phyloP scores from a whole-genome alignment of 352 stramenopile genomes.

The Hyaloperonospora arabidopsidis region DNA sequence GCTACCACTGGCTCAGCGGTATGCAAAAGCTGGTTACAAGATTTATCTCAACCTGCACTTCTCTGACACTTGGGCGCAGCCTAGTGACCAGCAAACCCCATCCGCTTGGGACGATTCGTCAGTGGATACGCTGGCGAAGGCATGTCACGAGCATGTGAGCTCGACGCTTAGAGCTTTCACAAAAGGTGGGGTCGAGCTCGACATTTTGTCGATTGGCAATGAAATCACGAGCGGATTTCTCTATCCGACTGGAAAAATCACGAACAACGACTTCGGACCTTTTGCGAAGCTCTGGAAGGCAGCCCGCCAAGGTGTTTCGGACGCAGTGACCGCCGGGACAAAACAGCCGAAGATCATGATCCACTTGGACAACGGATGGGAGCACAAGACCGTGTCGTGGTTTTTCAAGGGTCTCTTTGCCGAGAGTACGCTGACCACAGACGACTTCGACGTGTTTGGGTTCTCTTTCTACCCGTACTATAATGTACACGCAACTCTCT shows the following conservation, averaged over 20 bases:
- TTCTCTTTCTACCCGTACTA: conserved; percentile 14
- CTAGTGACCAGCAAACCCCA: conserved; percentile 20
- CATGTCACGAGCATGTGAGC: conserved; percentile 25
- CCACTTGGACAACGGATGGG: conserved; percentile 21
- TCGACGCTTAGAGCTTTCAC: conserved; percentile 29
- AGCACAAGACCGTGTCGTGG: conserved; percentile 15
- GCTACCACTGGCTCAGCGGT: conserved; percentile 20
- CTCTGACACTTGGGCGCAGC: conserved; percentile 33
- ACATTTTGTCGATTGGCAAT: conserved; percentile 15
- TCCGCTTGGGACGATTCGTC: conserved; percentile 22
- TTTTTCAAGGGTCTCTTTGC: conserved; percentile 13
- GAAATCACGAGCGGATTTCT: conserved; percentile 1
- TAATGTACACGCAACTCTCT: conserved; percentile 9
- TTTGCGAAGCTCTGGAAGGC: conserved; percentile 17
- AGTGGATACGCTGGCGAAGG: conserved; percentile 13
- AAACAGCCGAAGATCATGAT: conserved; percentile 20
- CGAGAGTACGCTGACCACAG: conserved; percentile 6
- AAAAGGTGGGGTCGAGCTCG: conserved; percentile 22
- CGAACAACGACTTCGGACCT: conserved; percentile 8
- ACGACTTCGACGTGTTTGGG: conserved; percentile 16
- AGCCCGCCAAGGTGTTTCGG: conserved; percentile 12
- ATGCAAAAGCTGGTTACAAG: conserved; percentile 28
- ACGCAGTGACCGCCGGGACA: conserved; percentile 1
- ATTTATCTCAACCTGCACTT: conserved; percentile 39
- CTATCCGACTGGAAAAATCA: conserved; percentile 1